phyloP scores from a whole-genome alignment of 2,329 filamentous ascomycete species.

The Fusarium sp. region DNA sequence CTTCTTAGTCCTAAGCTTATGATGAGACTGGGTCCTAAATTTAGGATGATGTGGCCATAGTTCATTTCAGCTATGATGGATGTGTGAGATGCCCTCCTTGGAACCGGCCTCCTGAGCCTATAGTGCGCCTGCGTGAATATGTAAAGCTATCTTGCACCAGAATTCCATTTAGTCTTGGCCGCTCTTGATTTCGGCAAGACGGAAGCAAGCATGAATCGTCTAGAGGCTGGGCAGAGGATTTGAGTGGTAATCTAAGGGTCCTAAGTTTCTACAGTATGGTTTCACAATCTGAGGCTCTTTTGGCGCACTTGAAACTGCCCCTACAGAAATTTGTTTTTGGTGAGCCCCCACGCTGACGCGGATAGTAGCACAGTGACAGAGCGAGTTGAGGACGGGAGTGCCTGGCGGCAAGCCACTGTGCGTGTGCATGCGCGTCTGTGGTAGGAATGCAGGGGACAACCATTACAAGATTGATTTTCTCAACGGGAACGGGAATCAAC shows the following conservation, averaged over 20 bases:
- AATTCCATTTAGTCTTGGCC: constrained; percentile 4
- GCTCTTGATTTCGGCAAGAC: background rate
- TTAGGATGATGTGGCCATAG: background rate
- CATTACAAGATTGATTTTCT: constrained; percentile 12
- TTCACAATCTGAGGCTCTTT: constrained; percentile 36
- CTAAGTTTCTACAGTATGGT: background rate
- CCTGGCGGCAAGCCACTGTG: constrained; percentile 28
- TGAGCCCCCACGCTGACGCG: constrained; percentile 22
- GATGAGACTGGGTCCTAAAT: background rate
- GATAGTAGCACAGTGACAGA: constrained; percentile 8
- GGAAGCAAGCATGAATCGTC: background rate
- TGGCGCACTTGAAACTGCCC: constrained; percentile 4
- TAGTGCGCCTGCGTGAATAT: background rate
- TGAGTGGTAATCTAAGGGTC: constrained; percentile 10
- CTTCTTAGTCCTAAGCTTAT: background rate
- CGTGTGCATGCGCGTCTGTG: background rate
- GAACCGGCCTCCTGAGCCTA: background rate
- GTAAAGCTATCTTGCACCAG: background rate
- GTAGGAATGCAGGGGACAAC: constrained; percentile 35
- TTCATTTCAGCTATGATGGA: background rate
- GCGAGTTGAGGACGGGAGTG: constrained; percentile 20
- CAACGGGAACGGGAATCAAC: constrained; percentile 2
- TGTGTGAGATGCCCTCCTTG: background rate
- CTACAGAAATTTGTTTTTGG: background rate
- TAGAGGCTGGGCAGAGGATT: constrained; percentile 4